phyloP scores from a whole-genome alignment of 176 grass and related monocot genomes.

The Zizania latifolia region DNA sequence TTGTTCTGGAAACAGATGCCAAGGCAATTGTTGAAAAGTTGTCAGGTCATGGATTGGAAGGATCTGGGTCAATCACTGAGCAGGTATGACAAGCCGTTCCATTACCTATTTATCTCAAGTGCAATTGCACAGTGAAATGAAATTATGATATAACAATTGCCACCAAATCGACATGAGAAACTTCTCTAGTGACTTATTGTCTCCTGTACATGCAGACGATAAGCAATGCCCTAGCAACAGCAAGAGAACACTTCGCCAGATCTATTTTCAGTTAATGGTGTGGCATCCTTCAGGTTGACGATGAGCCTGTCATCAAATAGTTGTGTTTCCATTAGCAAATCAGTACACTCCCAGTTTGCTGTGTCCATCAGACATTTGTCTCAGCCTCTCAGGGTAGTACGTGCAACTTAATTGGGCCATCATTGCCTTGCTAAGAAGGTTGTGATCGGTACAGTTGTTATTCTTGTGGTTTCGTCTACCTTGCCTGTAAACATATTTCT shows the following conservation, averaged over 20 bases:
- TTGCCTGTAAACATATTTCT: neutral
- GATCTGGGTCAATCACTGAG: conserved; percentile 43
- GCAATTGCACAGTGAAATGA: neutral
- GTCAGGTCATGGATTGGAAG: conserved; percentile 39
- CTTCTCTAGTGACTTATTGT: neutral
- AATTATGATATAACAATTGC: neutral
- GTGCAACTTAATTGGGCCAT: neutral
- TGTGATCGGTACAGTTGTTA: neutral
- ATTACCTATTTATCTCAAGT: neutral
- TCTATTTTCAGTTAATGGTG: conserved; percentile 61
- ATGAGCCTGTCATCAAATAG: neutral
- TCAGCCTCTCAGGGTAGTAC: neutral
- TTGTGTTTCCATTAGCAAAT: neutral
- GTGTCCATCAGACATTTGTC: neutral
- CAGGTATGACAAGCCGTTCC: conserved; percentile 38
- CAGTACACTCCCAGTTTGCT: conserved; percentile 5
- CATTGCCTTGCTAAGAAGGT: neutral
- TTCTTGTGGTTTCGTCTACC: neutral
- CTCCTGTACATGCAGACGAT: conserved; percentile 41
- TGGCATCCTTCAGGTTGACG: neutral
- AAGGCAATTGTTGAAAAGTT: conserved; percentile 55
- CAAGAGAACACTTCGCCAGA: conserved; percentile 63
- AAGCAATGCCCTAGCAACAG: conserved; percentile 51
- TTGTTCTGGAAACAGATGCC: conserved; percentile 71
- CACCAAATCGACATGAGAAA: neutral